Conservation (phyloP, 495 filamentous ascomycete species). For the Hypoxylon perforatum region DNA sequence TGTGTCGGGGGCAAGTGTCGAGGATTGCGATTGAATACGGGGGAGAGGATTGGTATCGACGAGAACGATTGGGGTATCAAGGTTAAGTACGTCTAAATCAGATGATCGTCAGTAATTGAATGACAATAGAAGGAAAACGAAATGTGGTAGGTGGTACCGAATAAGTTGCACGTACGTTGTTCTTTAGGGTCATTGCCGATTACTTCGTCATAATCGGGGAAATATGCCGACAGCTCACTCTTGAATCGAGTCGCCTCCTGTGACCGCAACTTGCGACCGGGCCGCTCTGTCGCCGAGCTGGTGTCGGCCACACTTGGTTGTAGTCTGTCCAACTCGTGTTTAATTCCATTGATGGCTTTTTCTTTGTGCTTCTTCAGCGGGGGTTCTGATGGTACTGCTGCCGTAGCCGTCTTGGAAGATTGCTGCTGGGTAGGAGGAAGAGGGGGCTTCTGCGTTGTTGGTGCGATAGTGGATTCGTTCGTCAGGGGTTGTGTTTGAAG, state of each 20-base stretch:
- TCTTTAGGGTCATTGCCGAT: constrained; percentile 83
- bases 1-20: constrained; percentile 32
- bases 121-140: constrained; percentile 38
- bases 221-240: constrained; percentile 88
- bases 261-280: constrained; percentile 65
- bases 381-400: constrained; percentile 29
- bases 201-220: constrained; percentile 90
- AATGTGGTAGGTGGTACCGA: constrained; percentile 11
- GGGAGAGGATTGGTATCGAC: constrained; percentile 54
- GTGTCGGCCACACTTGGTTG: constrained; percentile 56
- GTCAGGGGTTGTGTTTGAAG: constrained; percentile 40
- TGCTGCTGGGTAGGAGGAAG: constrained; percentile 11
- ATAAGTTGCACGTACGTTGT: constrained; percentile 66
- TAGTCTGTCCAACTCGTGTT: constrained; percentile 61
- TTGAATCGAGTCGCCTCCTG: constrained; percentile 73
- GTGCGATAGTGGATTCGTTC: constrained; percentile 30
- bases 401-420: constrained; percentile 39
- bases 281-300: constrained; percentile 57
- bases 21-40: constrained; percentile 41
- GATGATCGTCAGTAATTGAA: constrained; percentile 51
- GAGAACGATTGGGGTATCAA: constrained; percentile 70
- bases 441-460: constrained; percentile 24
- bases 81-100: constrained; percentile 64
- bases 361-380: constrained; percentile 56
- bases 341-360: constrained; percentile 64